These are phyloP conservation scores for Phaeosphaeriaceae sp. DNA, from an alignment of 2,329 filamentous ascomycete genomes.

Conservation along the genomic window DNA sequence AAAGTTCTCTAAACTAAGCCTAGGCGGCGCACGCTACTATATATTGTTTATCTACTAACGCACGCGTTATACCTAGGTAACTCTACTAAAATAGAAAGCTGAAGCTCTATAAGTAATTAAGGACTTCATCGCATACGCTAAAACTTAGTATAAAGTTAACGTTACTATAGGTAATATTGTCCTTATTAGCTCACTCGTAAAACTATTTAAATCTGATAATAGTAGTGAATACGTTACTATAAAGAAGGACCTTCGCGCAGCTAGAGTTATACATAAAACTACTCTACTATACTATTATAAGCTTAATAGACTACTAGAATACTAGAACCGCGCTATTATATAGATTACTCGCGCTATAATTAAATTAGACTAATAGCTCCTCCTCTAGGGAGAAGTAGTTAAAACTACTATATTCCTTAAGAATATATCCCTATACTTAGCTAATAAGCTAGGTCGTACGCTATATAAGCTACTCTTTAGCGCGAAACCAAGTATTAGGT, in stretches of 20 bases:
- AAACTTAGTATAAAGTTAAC: conserved; percentile 2
- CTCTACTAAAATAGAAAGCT: conserved; percentile 10
- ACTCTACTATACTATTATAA: conserved; percentile 8
- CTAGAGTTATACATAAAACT: conserved; percentile 3
- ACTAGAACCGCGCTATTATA: no score
- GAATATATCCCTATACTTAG: conserved; percentile 9
- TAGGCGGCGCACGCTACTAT: conserved; percentile 8
- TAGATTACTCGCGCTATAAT: no score
- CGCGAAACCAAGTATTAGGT: conserved; percentile 1
- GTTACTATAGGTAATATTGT: neutral
- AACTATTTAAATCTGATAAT: conserved; percentile 5
- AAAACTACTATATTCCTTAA: conserved; percentile 9
- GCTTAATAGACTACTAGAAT: conserved; percentile 7
- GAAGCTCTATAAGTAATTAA: conserved; percentile 4
- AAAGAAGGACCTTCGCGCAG: neutral
- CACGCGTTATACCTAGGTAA: conserved; percentile 3
- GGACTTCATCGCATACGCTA: conserved; percentile 6
- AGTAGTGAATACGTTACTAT: conserved; percentile 7
- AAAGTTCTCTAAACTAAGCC: conserved; percentile 1
- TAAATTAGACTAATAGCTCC: neutral
- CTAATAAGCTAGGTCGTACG: conserved; percentile 4
- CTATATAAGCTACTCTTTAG: conserved; percentile 9
- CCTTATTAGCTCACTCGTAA: neutral
- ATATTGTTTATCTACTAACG: conserved; percentile 10
- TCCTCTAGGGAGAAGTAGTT: conserved; percentile 6